Conservation (phyloP, 2,329 filamentous ascomycete species). For the Lachnellula suecica region DNA sequence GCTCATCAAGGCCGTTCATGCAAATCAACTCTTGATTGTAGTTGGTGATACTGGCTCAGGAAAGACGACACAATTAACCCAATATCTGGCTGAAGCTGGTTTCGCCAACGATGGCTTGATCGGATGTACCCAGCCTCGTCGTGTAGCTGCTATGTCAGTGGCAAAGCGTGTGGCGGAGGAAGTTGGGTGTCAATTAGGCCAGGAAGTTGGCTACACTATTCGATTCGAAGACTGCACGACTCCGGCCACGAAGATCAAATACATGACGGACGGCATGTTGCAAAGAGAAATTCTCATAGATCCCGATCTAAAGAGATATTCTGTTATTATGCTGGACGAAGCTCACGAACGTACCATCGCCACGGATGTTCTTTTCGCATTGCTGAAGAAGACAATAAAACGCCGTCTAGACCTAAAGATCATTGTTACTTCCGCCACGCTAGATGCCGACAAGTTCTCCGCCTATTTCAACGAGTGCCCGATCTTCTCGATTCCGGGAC, state of each 20-base stretch:
- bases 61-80: constrained; percentile 95
- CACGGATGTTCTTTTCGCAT: constrained; percentile 90
- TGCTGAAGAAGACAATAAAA: constrained; percentile 91
- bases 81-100: constrained; percentile 90
- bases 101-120: constrained; percentile 87
- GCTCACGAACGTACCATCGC: constrained; percentile 96
- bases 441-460: constrained; percentile 97
- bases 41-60: constrained; percentile 97
- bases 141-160: constrained; percentile 96
- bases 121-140: constrained; percentile 93
- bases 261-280: constrained; percentile 99
- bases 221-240: constrained; percentile 95
- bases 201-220: constrained; percentile 95
- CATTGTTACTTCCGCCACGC: constrained; percentile 93
- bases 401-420: constrained; percentile 84
- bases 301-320: constrained; percentile 84
- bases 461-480: constrained; percentile 94
- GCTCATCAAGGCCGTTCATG: constrained; percentile 80
- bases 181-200: constrained; percentile 85
- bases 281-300: constrained; percentile 93
- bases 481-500: constrained; percentile 93
- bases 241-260: constrained; percentile 90
- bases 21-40: constrained; percentile 91
- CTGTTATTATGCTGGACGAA: constrained; percentile 97
- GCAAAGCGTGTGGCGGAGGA: constrained; percentile 96